Evolutionary conservation across 1,284 basidiomycete genomes (phyloP).

Genomic region (Trametes versicolor): DNA sequence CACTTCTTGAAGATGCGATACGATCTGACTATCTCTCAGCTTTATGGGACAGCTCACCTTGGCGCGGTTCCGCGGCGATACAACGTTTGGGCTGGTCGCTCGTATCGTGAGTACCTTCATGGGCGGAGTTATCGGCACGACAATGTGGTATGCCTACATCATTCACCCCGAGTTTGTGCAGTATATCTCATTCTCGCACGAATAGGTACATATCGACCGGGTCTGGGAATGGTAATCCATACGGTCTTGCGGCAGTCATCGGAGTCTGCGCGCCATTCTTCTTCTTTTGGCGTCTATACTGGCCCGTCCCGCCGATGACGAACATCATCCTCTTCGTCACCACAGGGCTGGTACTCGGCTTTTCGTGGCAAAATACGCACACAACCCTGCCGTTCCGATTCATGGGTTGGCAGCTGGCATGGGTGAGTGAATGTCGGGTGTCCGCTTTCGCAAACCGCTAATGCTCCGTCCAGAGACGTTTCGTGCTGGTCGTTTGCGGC

Average conservation of each 20-base stretch:
- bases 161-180: not conserved
- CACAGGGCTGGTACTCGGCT: slow-evolving; percentile 73
- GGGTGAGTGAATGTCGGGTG: slow-evolving; percentile 53
- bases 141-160: slow-evolving; percentile 63
- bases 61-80: slow-evolving; percentile 80
- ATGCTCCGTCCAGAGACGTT: slow-evolving; percentile 56
- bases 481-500: slow-evolving; percentile 68
- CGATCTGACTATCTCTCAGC: slow-evolving; percentile 44
- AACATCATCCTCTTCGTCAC: slow-evolving; percentile 83
- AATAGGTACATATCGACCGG: slow-evolving; percentile 80
- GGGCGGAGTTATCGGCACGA: slow-evolving; percentile 74
- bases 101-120: slow-evolving; percentile 75
- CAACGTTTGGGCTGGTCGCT: slow-evolving; percentile 71
- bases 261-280: slow-evolving; percentile 79
- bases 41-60: slow-evolving; percentile 80
- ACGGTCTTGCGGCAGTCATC: slow-evolving; percentile 76
- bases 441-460: not conserved
- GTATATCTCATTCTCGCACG: not conserved
- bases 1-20: not conserved
- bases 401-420: slow-evolving; percentile 68
- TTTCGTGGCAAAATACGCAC: slow-evolving; percentile 73
- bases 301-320: slow-evolving; percentile 77
- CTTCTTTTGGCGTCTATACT: slow-evolving; percentile 76
- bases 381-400: slow-evolving; percentile 60
- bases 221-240: slow-evolving; percentile 72